Evolutionary conservation across 2,329 filamentous ascomycete species (phyloP).

Genomic region (Neobulgaria alba): DNA sequence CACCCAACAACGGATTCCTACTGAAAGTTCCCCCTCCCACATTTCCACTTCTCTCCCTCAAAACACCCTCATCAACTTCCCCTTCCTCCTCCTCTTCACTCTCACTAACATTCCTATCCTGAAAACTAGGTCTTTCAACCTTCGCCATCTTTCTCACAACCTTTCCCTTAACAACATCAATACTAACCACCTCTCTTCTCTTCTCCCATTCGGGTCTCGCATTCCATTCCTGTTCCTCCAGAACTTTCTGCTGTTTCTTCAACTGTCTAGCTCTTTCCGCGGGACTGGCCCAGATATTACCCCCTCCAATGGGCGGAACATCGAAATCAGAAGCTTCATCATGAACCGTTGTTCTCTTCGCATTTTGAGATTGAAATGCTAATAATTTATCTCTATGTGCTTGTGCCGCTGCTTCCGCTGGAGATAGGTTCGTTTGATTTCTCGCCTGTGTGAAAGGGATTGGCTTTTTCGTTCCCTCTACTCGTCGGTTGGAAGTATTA

Average conservation of each 20-base stretch:
- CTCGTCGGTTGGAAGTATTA: constrained; percentile 57
- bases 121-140: constrained; percentile 21
- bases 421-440: constrained; percentile 15
- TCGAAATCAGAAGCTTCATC: constrained; percentile 64
- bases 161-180: constrained; percentile 58
- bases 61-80: constrained; percentile 5
- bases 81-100: constrained; percentile 21
- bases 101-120: constrained; percentile 14
- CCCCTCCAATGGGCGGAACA: constrained; percentile 45
- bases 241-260: constrained; percentile 59
- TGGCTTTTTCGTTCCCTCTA: constrained; percentile 54
- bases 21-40: constrained; percentile 27
- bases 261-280: constrained; percentile 59
- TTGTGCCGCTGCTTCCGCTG: constrained; percentile 42
- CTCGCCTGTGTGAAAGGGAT: constrained; percentile 49
- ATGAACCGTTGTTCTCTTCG: constrained; percentile 57
- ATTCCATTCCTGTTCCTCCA: constrained; percentile 61
- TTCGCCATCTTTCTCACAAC: constrained; percentile 33
- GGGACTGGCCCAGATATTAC: constrained; percentile 59
- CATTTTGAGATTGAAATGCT: constrained; percentile 61
- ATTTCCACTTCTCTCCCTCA: constrained; percentile 11
- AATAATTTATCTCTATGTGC: constrained; percentile 59
- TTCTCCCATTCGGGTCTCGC: constrained; percentile 64
- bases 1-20: constrained; percentile 29
- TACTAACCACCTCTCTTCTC: constrained; percentile 57